These are phyloP conservation scores for Ophidiomyces ophidiicola DNA, from an alignment of 2,329 filamentous ascomycete species.

Conservation along the genomic window DNA sequence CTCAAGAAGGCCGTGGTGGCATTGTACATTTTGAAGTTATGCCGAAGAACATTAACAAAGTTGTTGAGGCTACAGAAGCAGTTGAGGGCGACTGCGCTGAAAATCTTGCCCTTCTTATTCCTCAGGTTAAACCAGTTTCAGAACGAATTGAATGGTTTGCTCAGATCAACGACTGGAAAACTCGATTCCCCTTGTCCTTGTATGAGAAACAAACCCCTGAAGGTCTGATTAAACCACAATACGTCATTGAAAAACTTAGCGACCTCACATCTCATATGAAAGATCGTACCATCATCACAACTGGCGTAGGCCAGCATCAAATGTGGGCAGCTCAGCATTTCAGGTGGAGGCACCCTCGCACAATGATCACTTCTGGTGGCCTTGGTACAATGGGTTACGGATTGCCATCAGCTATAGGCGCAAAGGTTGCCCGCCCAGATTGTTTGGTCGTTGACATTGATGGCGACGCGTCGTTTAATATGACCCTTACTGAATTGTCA, in stretches of 20 bases:
- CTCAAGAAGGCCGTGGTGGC: conserved; percentile 72
- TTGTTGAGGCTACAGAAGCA: conserved; percentile 89
- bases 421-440: conserved; percentile 73
- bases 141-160: conserved; percentile 75
- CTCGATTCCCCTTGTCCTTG: conserved; percentile 68
- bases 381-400: conserved; percentile 94
- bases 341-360: conserved; percentile 80
- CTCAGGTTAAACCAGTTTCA: conserved; percentile 51
- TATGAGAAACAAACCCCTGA: conserved; percentile 67
- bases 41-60: conserved; percentile 99
- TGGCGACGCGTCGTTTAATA: conserved; percentile 96
- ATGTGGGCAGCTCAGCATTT: conserved; percentile 99
- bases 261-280: conserved; percentile 70
- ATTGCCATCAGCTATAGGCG: conserved; percentile 85
- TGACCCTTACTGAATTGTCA: conserved; percentile 91
- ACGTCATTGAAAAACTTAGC: conserved; percentile 80
- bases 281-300: conserved; percentile 74
- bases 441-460: conserved; percentile 90
- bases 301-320: conserved; percentile 94
- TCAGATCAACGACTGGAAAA: conserved; percentile 84
- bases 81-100: conserved; percentile 82
- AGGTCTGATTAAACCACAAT: conserved; percentile 86
- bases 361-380: conserved; percentile 93
- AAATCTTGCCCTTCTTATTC: conserved; percentile 65
- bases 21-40: conserved; percentile 97